Percentiles rank a stretch among this genome's conserved stretches.
phyloP scores from a whole-genome alignment of 192 early-diverging fungal genomes.

The Linnemannia hyalina region DNA sequence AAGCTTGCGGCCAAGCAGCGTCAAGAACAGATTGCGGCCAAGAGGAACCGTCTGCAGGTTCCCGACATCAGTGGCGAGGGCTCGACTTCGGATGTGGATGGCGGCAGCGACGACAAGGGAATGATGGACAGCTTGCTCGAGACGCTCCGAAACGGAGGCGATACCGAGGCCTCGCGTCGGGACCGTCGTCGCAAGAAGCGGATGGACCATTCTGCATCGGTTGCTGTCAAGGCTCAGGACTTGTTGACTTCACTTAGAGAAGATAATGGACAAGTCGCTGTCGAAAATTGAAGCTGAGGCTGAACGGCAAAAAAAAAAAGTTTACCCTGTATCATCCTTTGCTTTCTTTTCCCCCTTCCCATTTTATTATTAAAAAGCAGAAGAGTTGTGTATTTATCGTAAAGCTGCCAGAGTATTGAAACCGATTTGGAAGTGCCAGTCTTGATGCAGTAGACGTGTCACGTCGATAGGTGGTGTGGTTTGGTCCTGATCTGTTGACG shows the following conservation, averaged over 20 bases:
- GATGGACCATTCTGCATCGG: constrained; percentile 28
- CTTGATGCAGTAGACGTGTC: background rate
- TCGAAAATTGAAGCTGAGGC: background rate
- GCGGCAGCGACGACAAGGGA: constrained; percentile 73
- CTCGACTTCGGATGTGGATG: constrained; percentile 43
- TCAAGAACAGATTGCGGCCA: constrained; percentile 53
- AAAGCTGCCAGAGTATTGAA: constrained; percentile 34
- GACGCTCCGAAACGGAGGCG: constrained; percentile 76
- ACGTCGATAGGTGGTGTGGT: background rate
- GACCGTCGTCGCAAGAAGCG: constrained; percentile 48
- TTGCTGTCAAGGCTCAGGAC: constrained; percentile 53
- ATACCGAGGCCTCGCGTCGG: constrained; percentile 56
- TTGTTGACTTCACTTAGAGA: constrained; percentile 43
- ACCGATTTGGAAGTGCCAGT: constrained; percentile 40
- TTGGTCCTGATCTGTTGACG: background rate
- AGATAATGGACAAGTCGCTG: constrained; percentile 20
- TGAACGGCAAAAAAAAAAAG: background rate
- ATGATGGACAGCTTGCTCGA: constrained; percentile 85
- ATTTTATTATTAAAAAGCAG: background rate
- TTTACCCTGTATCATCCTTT: background rate
- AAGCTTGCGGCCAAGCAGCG: constrained; percentile 48
- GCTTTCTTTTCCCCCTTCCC: background rate
- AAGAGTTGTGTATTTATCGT: background rate
- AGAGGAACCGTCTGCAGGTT: constrained; percentile 46
- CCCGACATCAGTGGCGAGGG: constrained; percentile 48